Base-by-base conservation (phyloP, 495 filamentous ascomycete genomes). In the Penicillium canescens region DNA sequence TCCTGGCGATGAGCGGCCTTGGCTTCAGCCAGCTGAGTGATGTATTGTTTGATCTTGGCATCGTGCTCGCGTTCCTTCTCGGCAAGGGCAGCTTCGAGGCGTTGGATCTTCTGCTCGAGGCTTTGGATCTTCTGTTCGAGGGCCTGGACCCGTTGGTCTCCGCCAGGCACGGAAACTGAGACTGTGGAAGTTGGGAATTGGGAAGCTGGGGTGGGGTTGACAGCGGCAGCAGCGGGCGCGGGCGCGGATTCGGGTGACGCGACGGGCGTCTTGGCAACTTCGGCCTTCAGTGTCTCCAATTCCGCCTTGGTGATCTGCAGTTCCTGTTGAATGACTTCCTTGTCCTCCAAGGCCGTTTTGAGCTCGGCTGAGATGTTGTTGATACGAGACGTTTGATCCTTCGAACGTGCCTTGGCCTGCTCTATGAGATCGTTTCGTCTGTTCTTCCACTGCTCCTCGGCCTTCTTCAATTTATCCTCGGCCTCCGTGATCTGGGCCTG, bases 11-110 rank as follows among this genome's bases (percentile, higher is more conserved):
- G 79, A 16, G 60, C 59, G 70, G 80, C 57, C 41, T 69, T 79
- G 20, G 82, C 75, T 52, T 93, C 88, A 4, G 69, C 75, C 6
- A 96, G 73, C 62, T 86, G 90, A 59, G 80, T 85, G 50, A 85
- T 88, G 53, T 90, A 81, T 50, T 78, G 74, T 57, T 88, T 85
- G 46, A 88, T 66, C 50, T 82, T 86, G 0, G 85, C 78, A 49
- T 81, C 77, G 35, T 70, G 63, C 46, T 80, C 76, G 11, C 68
- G 58, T 14, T 79, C 74, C 52, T 79, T 81, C 50, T 77, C 73
- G 16, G 71, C 74, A 48, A 80, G 66, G 36, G 74, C 74, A 50
- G 77, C 74, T 54, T 82, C 79, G 21, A 82, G 55, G 18, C 74
- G 73, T 37, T 73, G 61, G 18, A 78, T 55, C 67, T 81, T 79